Evolutionary conservation across 805 yeast genomes (phyloP), one percentile per base, ranked within the genome.

Genomic region (Ogataea polymorpha): DNA sequence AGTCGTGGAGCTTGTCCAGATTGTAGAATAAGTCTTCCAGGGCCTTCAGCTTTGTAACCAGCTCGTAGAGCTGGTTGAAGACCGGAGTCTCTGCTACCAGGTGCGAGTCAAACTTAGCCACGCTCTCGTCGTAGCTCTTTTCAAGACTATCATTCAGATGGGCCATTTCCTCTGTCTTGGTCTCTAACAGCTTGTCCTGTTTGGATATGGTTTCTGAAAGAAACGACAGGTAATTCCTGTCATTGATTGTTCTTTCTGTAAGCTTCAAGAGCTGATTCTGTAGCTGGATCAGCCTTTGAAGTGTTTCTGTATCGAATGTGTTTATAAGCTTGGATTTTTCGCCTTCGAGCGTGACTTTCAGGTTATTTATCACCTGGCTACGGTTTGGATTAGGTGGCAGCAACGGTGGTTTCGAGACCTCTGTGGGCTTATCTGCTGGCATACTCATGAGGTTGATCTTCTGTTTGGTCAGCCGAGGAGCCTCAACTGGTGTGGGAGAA

Each of bases 21-120:
- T 79, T 70, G 42, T 74, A 70, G 10, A 75, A 54, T 0, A 90
- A 69, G 55, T 90, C 96, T 23, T 75, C 74, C n/a, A 81, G 72
- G 1, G 95, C 86, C 45, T 73, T 71, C 38, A 84, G 86, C 28
- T 77, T 81, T 14, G 89, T 74, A 0, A 77, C 76, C 1, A 82
- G 64, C 15, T 74, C 74, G 55, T 84, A 82, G 11, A 83, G 58
- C 57, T 86, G 95, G 42, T 75, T 71, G 40, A 73, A 69, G 1
- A 73, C 80, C 0, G 68, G 65, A 1, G 79, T 73, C 40, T 75
- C 80, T 0, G 80, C 77, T 25, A 67, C 62, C 1, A 79, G 62
- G 3, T 71, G 48, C 9, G 70, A 68, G 40, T 72, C 79, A 2
- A 73, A 55, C 25, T 70, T 61, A 6, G 59, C 60, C 11, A 50